phyloP scores from a whole-genome alignment of 108 stramenopile species.

The Cyclostephanos tholiformis region DNA sequence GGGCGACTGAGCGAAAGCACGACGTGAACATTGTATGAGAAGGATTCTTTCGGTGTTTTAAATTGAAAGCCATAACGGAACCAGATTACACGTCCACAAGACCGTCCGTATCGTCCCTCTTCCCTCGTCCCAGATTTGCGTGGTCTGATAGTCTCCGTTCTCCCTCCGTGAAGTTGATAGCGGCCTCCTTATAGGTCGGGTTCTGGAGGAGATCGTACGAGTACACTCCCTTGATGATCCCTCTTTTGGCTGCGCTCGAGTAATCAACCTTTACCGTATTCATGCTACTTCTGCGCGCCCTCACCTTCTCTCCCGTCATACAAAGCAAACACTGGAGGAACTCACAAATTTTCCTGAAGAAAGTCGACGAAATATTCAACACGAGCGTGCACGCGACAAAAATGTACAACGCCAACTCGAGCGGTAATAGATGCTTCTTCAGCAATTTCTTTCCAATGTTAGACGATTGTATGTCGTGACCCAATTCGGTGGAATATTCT shows the following conservation, averaged over 20 bases:
- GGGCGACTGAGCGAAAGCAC: conserved; percentile 35
- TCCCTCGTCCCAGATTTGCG: background rate
- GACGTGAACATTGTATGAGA: conserved; percentile 52
- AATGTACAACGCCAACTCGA: conserved; percentile 31
- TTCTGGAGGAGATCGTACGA: conserved; percentile 63
- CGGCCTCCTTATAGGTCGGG: conserved; percentile 59
- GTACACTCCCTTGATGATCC: conserved; percentile 56
- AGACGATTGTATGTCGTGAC: background rate
- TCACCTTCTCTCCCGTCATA: conserved; percentile 37
- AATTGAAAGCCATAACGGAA: background rate
- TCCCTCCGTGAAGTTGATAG: conserved; percentile 50
- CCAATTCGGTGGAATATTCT: conserved; percentile 20
- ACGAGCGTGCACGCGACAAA: conserved; percentile 26
- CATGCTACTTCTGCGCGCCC: conserved; percentile 41
- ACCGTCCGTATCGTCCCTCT: background rate
- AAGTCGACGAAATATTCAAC: conserved; percentile 31
- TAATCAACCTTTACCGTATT: conserved; percentile 59
- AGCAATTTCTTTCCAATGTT: conserved; percentile 21
- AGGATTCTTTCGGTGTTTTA: too few species aligned
- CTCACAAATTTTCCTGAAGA: conserved; percentile 31
- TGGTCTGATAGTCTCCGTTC: conserved; percentile 6
- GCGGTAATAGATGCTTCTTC: conserved; percentile 53
- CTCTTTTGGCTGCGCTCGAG: conserved; percentile 49
- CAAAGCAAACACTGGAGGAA: conserved; percentile 49
- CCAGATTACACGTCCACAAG: background rate